Base-by-base conservation (phyloP, 305 asterid genomes). In the Solanum hybrid region DNA sequence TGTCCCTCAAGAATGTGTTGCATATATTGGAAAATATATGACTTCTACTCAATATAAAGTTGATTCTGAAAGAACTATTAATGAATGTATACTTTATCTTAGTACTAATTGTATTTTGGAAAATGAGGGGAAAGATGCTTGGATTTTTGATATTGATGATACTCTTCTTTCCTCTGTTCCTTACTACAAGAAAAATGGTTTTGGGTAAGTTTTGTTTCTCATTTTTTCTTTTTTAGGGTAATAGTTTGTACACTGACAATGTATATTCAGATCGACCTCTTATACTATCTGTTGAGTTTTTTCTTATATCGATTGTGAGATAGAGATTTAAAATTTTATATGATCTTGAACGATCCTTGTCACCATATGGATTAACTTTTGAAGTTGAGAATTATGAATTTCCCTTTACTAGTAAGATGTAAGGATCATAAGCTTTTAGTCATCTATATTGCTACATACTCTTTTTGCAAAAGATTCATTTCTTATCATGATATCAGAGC, bases 111-210 rank as follows among this genome's bases (percentile, higher is more conserved):
- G 96, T 87, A 74, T 89, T 61, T 36, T 95, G 89, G 90, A 92
- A 93, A 95, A 94, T 57, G 98, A 95, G 79, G 96, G 97, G 9
- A 36, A 64, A 1, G 96, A 95, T 86, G 95, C 95, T 1, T 96
- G 98, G 96, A 88, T 93, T 86, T 95, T 96, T 18, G 98, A 96
- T 84, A 88, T 95, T 36, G 96, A 96, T 87, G 98, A 96, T 51
- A 96, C 96, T 20, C 97, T 96, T 76, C 94, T 96, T 34, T 96
- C 98, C 67, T 93, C 95, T 11, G 89, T 95, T 28, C 96, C 98
- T 92, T 95, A 94, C 89, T 95, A 93, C 95, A 94, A 95, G 95
- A 94, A 92, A 80, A 93, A 94, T 33, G 95, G 95, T 3, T 95
- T 92, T 85, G 95, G 98, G 98, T 95, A 94, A 89, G 85, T 67